Base-by-base conservation (phyloP, 164 flowering plant genomes). In the Liriodendron chinense region DNA sequence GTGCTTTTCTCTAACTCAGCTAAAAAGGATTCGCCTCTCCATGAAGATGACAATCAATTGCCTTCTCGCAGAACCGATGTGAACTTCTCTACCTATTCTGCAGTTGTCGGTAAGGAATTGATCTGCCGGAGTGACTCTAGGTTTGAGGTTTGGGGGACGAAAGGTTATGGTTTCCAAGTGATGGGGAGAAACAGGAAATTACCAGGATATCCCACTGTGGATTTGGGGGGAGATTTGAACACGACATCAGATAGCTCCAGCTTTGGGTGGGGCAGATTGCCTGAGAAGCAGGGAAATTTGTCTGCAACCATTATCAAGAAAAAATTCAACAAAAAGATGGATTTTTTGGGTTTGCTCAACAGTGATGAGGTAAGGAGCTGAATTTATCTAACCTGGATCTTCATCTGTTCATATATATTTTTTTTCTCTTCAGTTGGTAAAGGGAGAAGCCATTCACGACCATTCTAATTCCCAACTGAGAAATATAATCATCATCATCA, bases 41-140 rank as follows among this genome's bases (percentile, higher is more conserved):
- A 80, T 57, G 72, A 73, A 74, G 94, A 89, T 28, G 91, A 90
- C 74, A 81, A 76, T 68, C 89, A 87, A 62, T 80, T 92, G 68
- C 98, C 99, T 48, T 88, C 93, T 72, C 98, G 98, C 13, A 88
- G 99, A 77, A 89, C 94, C 43, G 98, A 94, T 83, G 89, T 96
- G 57, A 94, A 92, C 79, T 96, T 94, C 84, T 96, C 98, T 68
- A 43, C 83, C 43, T 94, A 91, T 80, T 96, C 99, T 66, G 82
- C 91, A 9, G 98, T 96, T 66, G 78, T 81, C 21, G 92, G 91
- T 70, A 92, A 92, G 83, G 92, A 92, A 43, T 76, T 94, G 84
- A 73, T 92, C 50, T 96, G 99, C 79, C 63, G 85, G 77, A 84
- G 79, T 49, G 99, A 94, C 79, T 88, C 98, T 13, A 86, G 93